phyloP scores from a whole-genome alignment of 2,329 filamentous ascomycete genomes.

The Claviceps paspali region DNA sequence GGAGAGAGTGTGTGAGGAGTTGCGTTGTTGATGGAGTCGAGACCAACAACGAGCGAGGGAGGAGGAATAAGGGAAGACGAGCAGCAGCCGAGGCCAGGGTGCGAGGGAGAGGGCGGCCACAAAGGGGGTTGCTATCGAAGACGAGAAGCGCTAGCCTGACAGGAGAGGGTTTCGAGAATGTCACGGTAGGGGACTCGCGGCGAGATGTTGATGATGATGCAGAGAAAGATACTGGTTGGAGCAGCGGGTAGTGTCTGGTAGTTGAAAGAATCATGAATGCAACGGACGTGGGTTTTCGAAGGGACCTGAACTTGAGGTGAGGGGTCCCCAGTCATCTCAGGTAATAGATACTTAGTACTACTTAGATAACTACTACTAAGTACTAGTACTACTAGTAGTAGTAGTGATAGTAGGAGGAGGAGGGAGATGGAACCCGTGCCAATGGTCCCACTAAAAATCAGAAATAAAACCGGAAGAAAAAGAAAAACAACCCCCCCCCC shows the following conservation, averaged over 20 bases:
- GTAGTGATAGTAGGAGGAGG: too few species aligned
- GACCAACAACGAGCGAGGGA: conserved; percentile 1
- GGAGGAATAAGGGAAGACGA: neutral
- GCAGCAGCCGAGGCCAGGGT: neutral
- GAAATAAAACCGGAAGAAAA: too few species aligned
- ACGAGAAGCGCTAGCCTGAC: neutral
- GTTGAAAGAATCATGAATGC: conserved; percentile 3
- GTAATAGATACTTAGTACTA: too few species aligned
- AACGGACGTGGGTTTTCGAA: neutral
- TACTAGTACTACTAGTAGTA: too few species aligned
- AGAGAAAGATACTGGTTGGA: conserved; percentile 1
- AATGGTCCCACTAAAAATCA: too few species aligned
- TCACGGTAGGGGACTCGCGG: neutral
- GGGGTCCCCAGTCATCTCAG: too few species aligned
- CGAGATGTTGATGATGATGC: neutral
- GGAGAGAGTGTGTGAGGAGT: neutral
- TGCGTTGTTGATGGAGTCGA: conserved; percentile 1
- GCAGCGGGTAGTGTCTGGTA: neutral
- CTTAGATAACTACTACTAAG: too few species aligned
- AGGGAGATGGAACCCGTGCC: too few species aligned
- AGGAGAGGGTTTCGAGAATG: neutral
- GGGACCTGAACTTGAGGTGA: too few species aligned
- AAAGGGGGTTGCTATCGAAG: neutral
- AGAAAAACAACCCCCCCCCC: too few species aligned
- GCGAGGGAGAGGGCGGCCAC: neutral